Percentiles rank a stretch among this genome's conserved stretches.
Evolutionary conservation across 2,329 filamentous ascomycete genomes (phyloP).

Genomic region (Cordyceps fumosorosea): DNA sequence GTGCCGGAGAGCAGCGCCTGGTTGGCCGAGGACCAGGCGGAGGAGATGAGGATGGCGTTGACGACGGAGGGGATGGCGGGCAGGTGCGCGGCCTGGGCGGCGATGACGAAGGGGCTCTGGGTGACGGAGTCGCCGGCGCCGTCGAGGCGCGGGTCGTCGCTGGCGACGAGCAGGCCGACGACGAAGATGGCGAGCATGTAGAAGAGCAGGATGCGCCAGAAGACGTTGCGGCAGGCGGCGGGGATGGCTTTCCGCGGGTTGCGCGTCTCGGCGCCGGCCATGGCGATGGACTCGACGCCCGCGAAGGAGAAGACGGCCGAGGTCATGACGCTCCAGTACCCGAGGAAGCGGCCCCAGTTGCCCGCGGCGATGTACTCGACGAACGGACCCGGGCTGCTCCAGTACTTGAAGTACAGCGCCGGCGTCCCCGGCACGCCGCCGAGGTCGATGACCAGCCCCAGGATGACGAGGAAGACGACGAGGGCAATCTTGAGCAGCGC

Average conservation of each 20-base stretch:
- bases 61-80: constrained; percentile 62
- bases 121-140: constrained; percentile 38
- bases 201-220: constrained; percentile 51
- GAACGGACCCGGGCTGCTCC: constrained; percentile 62
- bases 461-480: constrained; percentile 55
- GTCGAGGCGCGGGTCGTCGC: constrained; percentile 47
- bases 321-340: constrained; percentile 56
- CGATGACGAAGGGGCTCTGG: constrained; percentile 63
- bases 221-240: constrained; percentile 48
- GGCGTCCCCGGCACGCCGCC: constrained; percentile 53
- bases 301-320: constrained; percentile 64
- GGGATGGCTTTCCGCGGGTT: constrained; percentile 49
- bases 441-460: constrained; percentile 55
- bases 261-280: constrained; percentile 53
- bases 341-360: constrained; percentile 57
- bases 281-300: constrained; percentile 57
- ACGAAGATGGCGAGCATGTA: constrained; percentile 64
- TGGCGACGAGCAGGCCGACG: constrained; percentile 60
- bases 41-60: constrained; percentile 70
- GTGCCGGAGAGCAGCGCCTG: constrained; percentile 56
- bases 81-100: constrained; percentile 60
- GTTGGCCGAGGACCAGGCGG: constrained; percentile 64
- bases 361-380: constrained; percentile 56
- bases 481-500: constrained; percentile 52
- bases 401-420: constrained; percentile 61